Evolutionary conservation across 257 asterid genomes (phyloP).

Genomic region (Cruciata laevipes): DNA sequence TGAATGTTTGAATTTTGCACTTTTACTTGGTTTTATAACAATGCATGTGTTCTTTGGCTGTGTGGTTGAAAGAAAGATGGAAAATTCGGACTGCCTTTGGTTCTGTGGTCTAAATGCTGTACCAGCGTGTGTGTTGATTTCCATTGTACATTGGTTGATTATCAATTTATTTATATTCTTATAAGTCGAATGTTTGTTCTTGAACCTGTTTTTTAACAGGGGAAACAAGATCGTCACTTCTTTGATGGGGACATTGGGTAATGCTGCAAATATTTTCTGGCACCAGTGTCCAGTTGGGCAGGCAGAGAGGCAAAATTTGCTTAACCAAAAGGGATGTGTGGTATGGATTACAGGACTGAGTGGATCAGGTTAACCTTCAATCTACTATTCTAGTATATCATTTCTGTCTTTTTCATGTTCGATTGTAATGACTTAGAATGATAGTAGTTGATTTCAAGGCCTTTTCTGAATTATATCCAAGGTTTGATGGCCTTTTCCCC

Average conservation of each 20-base stretch:
- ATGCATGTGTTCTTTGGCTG: neutral
- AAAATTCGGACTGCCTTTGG: neutral
- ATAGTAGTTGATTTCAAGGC: neutral
- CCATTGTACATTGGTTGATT: neutral
- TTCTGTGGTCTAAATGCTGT: neutral
- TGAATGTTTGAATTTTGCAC: neutral
- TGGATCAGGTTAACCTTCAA: conserved; percentile 64
- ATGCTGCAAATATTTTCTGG: conserved; percentile 86
- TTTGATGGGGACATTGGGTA: conserved; percentile 64
- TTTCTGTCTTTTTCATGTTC: neutral
- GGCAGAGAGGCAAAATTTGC: conserved; percentile 71
- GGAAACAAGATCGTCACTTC: conserved; percentile 13
- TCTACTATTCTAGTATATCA: neutral
- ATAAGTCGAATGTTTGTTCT: neutral
- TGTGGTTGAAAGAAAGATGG: neutral
- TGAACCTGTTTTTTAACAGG: conserved; percentile 23
- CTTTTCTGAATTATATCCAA: neutral
- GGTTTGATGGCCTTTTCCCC: neutral
- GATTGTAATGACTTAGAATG: neutral
- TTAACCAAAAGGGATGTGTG: conserved; percentile 85
- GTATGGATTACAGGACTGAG: conserved; percentile 99
- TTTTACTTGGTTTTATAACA: neutral
- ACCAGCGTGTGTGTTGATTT: neutral
- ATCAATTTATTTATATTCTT: neutral
- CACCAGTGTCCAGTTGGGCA: conserved; percentile 75